phyloP scores from a whole-genome alignment of 208 protist genomes.

The Trypanosoma grayi region DNA sequence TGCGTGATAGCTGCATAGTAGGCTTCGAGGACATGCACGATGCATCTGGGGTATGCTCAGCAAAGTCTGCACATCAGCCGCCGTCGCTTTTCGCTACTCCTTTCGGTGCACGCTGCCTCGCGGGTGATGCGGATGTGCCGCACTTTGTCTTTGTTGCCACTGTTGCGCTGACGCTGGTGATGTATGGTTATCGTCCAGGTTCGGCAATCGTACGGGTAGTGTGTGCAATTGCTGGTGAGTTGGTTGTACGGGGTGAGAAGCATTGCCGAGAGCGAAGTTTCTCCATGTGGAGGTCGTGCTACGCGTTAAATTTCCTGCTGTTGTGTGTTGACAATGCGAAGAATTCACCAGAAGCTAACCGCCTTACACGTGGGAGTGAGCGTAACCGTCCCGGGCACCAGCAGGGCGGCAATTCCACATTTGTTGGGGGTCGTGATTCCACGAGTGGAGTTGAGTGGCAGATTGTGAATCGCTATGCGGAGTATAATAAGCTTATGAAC shows the following conservation, averaged over 20 bases:
- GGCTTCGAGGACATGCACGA: neutral
- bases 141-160: constrained; percentile 23
- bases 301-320: constrained; percentile 15
- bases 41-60: neutral
- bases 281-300: constrained; percentile 20
- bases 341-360: constrained; percentile 18
- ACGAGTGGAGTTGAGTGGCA: constrained; percentile 8
- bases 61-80: neutral
- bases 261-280: constrained; percentile 10
- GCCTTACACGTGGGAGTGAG: constrained; percentile 17
- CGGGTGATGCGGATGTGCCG: neutral
- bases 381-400: constrained; percentile 23
- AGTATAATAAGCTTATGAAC: constrained; percentile 22
- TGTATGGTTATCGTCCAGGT: constrained; percentile 17
- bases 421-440: neutral
- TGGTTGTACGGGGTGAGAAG: constrained; percentile 10
- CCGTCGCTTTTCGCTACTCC: constrained; percentile 1
- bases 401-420: constrained; percentile 22
- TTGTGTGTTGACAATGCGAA: constrained; percentile 25
- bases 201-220: constrained; percentile 14
- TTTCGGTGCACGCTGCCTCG: constrained; percentile 15
- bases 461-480: constrained; percentile 19
- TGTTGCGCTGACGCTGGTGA: constrained; percentile 8
- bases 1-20: no score
- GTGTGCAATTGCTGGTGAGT: constrained; percentile 17